Conservation (phyloP, 331 rosid genomes). For the Malus hybrid region DNA sequence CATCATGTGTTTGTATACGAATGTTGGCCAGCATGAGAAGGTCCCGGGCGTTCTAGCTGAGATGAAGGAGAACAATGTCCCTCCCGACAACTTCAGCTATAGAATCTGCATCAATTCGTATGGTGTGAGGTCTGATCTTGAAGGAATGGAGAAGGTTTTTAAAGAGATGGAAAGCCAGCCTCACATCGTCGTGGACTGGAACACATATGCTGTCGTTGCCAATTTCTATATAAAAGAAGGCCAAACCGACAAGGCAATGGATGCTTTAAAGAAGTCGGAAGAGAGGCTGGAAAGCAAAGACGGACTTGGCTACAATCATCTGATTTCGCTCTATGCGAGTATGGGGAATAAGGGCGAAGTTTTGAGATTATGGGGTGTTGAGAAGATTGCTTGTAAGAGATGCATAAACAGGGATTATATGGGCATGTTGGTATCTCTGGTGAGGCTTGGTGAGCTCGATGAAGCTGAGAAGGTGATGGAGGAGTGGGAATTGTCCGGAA, state of each 20-base stretch:
- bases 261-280: constrained; percentile 57
- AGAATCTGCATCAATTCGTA: constrained; percentile 75
- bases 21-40: constrained; percentile 61
- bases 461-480: constrained; percentile 57
- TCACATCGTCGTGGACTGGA: constrained; percentile 69
- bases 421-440: constrained; percentile 51
- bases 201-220: constrained; percentile 68
- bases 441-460: constrained; percentile 51
- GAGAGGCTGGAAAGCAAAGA: constrained; percentile 56
- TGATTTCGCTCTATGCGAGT: constrained; percentile 57
- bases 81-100: constrained; percentile 73
- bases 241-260: constrained; percentile 33
- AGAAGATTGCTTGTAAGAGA: constrained; percentile 60
- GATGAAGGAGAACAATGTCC: constrained; percentile 57
- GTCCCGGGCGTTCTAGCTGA: constrained; percentile 50
- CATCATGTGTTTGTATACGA: constrained; percentile 69
- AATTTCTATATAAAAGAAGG: constrained; percentile 55
- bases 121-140: constrained; percentile 52
- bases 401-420: constrained; percentile 65
- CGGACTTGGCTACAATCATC: constrained; percentile 56
- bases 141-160: constrained; percentile 47
- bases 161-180: constrained; percentile 66
- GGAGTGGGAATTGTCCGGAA: constrained; percentile 80
- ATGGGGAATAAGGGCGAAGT: constrained; percentile 61
- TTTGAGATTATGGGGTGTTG: constrained; percentile 58